Evolutionary conservation across 1,139 yeast species (phyloP).

Genomic region (Kluyveromyces marxianus): DNA sequence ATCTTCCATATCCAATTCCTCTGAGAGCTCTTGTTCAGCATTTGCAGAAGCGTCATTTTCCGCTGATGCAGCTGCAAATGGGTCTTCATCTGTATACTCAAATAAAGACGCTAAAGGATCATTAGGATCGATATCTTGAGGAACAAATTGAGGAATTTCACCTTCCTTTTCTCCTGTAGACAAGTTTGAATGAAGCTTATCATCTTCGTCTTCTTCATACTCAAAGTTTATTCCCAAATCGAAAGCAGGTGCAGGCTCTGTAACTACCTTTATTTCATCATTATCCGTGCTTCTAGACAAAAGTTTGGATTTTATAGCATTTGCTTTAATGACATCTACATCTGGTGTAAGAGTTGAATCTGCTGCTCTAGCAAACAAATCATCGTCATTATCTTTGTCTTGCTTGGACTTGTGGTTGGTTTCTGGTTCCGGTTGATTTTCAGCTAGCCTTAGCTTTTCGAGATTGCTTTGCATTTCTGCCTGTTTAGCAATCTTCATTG

Average conservation of each 20-base stretch:
- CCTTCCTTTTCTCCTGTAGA: slow-evolving; percentile 7
- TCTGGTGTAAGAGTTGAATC: slow-evolving; percentile 27
- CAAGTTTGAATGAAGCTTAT: not conserved
- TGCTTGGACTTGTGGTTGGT: not conserved
- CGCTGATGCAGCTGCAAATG: slow-evolving; percentile 16
- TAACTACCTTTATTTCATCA: slow-evolving; percentile 18
- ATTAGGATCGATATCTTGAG: slow-evolving; percentile 26
- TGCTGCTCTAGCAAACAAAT: slow-evolving; percentile 22
- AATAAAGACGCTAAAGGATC: slow-evolving; percentile 30
- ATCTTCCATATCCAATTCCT: slow-evolving; percentile 38
- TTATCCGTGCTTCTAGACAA: slow-evolving; percentile 3
- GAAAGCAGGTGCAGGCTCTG: slow-evolving; percentile 21
- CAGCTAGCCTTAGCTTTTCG: slow-evolving; percentile 21
- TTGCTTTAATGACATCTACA: slow-evolving; percentile 11
- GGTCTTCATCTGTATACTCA: slow-evolving; percentile 31
- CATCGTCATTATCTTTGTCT: slow-evolving; percentile 9
- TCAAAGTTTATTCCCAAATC: slow-evolving; percentile 20
- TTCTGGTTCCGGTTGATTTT: slow-evolving; percentile 8
- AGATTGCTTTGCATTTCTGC: slow-evolving; percentile 51
- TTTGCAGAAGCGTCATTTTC: slow-evolving; percentile 26
- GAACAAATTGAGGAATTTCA: slow-evolving; percentile 20
- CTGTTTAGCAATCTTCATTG: slow-evolving; percentile 48
- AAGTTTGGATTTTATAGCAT: slow-evolving; percentile 4
- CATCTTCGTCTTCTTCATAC: slow-evolving; percentile 14
- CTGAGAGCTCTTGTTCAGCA: slow-evolving; percentile 33